These are phyloP conservation scores for Cladophialophora yegresii DNA, from an alignment of 2,329 filamentous ascomycete genomes.

Conservation along the genomic window DNA sequence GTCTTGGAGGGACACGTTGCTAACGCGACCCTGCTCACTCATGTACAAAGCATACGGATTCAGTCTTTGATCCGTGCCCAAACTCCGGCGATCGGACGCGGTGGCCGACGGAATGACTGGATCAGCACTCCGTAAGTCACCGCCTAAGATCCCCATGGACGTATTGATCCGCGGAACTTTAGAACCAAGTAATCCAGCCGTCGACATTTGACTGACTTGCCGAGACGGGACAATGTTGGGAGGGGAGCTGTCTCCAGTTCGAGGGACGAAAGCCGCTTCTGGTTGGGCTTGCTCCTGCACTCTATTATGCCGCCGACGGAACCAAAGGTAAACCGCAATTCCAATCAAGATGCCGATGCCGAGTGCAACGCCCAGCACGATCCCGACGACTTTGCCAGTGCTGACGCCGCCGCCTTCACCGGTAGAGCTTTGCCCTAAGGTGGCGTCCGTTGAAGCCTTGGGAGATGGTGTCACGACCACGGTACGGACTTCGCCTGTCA, in stretches of 20 bases:
- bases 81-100: slow-evolving; percentile 33
- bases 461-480: slow-evolving; percentile 35
- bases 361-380: slow-evolving; percentile 47
- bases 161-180: slow-evolving; percentile 35
- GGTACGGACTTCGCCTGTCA: slow-evolving; percentile 40
- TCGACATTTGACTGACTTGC: slow-evolving; percentile 38
- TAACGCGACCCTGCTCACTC: slow-evolving; percentile 46
- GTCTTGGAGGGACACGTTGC: slow-evolving; percentile 51
- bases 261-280: slow-evolving; percentile 26
- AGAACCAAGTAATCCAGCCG: slow-evolving; percentile 33
- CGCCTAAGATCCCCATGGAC: slow-evolving; percentile 21
- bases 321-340: slow-evolving; percentile 45
- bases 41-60: slow-evolving; percentile 48
- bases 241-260: slow-evolving; percentile 24
- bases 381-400: slow-evolving; percentile 48
- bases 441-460: slow-evolving; percentile 29
- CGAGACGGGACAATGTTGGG: slow-evolving; percentile 36
- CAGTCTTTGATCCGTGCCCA: slow-evolving; percentile 48
- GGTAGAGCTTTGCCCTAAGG: slow-evolving; percentile 31
- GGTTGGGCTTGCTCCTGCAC: slow-evolving; percentile 4
- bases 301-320: slow-evolving; percentile 42
- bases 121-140: slow-evolving; percentile 29
- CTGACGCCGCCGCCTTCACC: slow-evolving; percentile 39
- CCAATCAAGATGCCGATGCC: slow-evolving; percentile 44
- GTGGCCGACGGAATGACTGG: slow-evolving; percentile 20